These are phyloP conservation scores for Houttuynia cordata DNA, from an alignment of 164 flowering plant genomes.

Conservation along the genomic window DNA sequence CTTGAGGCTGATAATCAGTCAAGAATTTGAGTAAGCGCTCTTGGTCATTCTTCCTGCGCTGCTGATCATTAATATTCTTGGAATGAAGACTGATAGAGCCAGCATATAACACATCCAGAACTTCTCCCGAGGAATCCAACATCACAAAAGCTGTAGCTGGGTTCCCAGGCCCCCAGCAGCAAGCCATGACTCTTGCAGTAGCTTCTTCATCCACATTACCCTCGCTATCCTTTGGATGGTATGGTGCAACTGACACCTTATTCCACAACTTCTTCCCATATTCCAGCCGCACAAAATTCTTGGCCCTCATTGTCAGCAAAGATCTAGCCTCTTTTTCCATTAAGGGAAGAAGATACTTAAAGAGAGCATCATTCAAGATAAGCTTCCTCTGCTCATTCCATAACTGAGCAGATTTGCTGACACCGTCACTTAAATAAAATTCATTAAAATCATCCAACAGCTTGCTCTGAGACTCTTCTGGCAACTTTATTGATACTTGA, in stretches of 20 bases:
- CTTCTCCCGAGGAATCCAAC: constrained; percentile 92
- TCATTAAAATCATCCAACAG: constrained; percentile 45
- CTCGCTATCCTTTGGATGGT: constrained; percentile 65
- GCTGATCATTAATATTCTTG: constrained; percentile 72
- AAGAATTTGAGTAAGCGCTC: constrained; percentile 76
- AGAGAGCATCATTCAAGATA: constrained; percentile 68
- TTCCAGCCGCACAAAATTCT: constrained; percentile 63
- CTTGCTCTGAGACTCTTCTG: constrained; percentile 31
- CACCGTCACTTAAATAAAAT: constrained; percentile 72
- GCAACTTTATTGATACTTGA: constrained; percentile 58
- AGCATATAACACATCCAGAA: constrained; percentile 72
- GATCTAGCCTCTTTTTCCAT: constrained; percentile 93
- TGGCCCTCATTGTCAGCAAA: constrained; percentile 60
- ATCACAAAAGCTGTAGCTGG: constrained; percentile 94
- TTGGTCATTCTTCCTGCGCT: constrained; percentile 83
- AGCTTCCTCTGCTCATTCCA: constrained; percentile 93
- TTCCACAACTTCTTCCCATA: constrained; percentile 74
- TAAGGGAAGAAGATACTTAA: constrained; percentile 55
- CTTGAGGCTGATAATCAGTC: constrained; percentile 89
- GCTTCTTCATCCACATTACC: constrained; percentile 56
- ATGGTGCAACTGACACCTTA: constrained; percentile 90
- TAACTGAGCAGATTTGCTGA: constrained; percentile 72
- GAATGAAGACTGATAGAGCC: constrained; percentile 63
- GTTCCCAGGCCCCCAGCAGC: constrained; percentile 97
- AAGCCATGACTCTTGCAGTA: constrained; percentile 91